Evolutionary conservation across 2,329 filamentous ascomycete species (phyloP), one percentile per base, ranked within the genome.

Genomic region (Fusarium sp.): DNA sequence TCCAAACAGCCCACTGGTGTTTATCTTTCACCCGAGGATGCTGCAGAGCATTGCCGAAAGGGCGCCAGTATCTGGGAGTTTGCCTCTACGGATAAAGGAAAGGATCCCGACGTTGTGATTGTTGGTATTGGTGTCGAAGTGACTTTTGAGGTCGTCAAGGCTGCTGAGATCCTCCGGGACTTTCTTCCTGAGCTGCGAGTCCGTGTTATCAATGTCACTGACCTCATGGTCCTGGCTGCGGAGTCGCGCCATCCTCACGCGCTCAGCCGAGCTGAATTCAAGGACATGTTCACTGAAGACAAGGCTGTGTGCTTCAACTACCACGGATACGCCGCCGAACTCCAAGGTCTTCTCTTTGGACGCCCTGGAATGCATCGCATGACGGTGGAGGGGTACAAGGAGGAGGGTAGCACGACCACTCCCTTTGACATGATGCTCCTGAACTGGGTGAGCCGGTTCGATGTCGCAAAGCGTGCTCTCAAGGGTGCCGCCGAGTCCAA

Each of bases 341-440:
- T 90, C 52, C 81, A 85, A 56, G 86, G 86, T 0, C 70, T 90
- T 25, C 73, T 90, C 3, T 90, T 89, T 67, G 85, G 85, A 0
- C 78, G 86, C 1, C 79, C 78, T 0, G 74, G 77, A 9, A 66
- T 84, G 13, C 77, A 84, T 6, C 79, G 85, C 3, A 80, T 88
- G 58, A 80, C 74, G 0, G 82, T 90, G 7, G 81, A 80, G 12
- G 85, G 83, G 5, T 90, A 90, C 64, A 81, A 80, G 25, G 87
- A 90, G 68, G 87, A 90, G 72, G 88, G 87, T 0, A 85, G 79
- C 48, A 90, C 87, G 1, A 90, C 87, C 0, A 90, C 87, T 3
- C 87, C 87, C 2, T 89, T 90, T 65, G 85, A 89, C 67, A 90
- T 90, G 87, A 86, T 89, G 86, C 77, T 90, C 2, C 73, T 83